Conservation (phyloP, 495 filamentous ascomycete genomes). For the Neurospora sp. region DNA sequence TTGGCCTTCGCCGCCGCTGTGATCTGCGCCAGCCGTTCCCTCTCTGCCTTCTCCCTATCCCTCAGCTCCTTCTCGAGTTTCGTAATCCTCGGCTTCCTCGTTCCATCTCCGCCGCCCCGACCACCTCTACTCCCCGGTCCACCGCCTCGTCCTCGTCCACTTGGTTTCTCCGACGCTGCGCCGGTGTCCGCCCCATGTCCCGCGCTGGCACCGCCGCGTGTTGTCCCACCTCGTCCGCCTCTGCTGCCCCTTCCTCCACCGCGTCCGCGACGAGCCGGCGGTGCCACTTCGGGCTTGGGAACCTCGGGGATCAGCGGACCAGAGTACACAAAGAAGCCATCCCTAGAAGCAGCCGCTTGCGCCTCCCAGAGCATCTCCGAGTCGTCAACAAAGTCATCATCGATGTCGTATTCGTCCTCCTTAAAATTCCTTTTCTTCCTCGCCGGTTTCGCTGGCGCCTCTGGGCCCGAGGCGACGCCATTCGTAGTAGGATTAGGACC, state of each 20-base stretch:
- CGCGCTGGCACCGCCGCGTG: constrained; percentile 12
- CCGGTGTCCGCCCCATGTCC: constrained; percentile 14
- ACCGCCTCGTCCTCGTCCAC: constrained; percentile 45
- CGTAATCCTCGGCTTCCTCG: constrained; percentile 68
- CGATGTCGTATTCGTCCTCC: constrained; percentile 91
- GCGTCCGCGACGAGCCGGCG: constrained; percentile 67
- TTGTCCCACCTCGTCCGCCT: constrained; percentile 35
- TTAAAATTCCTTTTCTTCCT: constrained; percentile 71
- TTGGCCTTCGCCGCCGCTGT: neutral
- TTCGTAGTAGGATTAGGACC: neutral
- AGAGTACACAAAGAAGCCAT: constrained; percentile 84
- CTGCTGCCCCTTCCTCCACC: constrained; percentile 49
- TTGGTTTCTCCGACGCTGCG: constrained; percentile 29
- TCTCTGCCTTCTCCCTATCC: constrained; percentile 46
- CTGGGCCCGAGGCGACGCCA: constrained; percentile 44
- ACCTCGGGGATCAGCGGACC: constrained; percentile 78
- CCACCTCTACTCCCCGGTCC: constrained; percentile 56
- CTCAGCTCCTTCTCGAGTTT: constrained; percentile 73
- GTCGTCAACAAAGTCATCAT: constrained; percentile 96
- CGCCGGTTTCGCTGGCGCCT: constrained; percentile 50
- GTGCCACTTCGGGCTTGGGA: constrained; percentile 69
- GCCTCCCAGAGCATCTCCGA: constrained; percentile 94
- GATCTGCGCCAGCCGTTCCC: constrained; percentile 25
- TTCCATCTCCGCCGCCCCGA: constrained; percentile 51
- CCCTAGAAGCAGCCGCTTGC: constrained; percentile 83